These are phyloP conservation scores for Mycena crocata DNA, from an alignment of 768 basidiomycete genomes.

Conservation along the genomic window DNA sequence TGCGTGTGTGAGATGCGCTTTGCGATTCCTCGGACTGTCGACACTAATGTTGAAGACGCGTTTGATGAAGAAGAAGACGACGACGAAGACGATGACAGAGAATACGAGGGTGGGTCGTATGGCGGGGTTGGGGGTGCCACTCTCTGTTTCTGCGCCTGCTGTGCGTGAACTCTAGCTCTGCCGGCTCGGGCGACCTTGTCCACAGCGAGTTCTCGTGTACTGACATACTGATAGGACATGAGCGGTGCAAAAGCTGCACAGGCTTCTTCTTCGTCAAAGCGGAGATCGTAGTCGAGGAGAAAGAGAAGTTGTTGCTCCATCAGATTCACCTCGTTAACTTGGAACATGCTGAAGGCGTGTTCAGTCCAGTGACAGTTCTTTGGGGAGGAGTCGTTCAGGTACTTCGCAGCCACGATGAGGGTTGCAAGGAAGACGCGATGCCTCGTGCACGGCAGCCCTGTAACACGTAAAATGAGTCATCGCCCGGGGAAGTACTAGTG, in stretches of 20 bases:
- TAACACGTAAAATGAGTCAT: conserved; percentile 28
- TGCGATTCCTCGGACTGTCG: conserved; percentile 69
- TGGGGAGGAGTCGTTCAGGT: conserved; percentile 95
- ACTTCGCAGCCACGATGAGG: conserved; percentile 96
- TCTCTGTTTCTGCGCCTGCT: conserved; percentile 50
- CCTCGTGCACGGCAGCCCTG: conserved; percentile 89
- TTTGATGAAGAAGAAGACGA: conserved; percentile 48
- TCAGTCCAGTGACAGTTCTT: conserved; percentile 95
- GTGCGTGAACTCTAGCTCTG: conserved; percentile 54
- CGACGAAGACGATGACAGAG: conserved; percentile 43
- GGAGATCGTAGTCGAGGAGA: conserved; percentile 92
- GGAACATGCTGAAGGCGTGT: conserved; percentile 78
- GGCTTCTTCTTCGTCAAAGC: conserved; percentile 88
- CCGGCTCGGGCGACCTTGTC: conserved; percentile 66
- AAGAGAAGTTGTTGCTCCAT: conserved; percentile 98
- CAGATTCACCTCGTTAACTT: conserved; percentile 85
- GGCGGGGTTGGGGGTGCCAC: conserved; percentile 55
- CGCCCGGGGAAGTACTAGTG: conserved; percentile 7
- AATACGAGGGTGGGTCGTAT: conserved; percentile 45
- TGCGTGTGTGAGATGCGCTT: conserved; percentile 65
- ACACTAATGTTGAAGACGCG: conserved; percentile 50
- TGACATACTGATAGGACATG: conserved; percentile 58
- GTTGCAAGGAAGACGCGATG: conserved; percentile 97
- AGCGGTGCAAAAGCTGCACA: conserved; percentile 78
- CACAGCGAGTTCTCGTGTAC: conserved; percentile 64